phyloP scores from a whole-genome alignment of 768 basidiomycete genomes.

The Mycena galopus region DNA sequence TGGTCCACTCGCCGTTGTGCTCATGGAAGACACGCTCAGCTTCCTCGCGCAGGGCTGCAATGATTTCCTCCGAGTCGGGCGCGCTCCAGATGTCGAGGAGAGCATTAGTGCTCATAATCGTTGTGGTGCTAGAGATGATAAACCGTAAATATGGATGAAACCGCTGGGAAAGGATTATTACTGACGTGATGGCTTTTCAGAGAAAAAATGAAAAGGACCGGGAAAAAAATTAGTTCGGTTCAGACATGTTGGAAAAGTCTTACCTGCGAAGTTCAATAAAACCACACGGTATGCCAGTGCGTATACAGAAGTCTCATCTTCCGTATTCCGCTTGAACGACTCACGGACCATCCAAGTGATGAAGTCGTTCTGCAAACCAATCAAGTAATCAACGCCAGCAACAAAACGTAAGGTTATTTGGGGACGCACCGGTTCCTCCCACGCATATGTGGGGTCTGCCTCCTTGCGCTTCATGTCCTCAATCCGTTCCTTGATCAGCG shows the following conservation, averaged over 20 bases:
- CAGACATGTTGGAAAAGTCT: not conserved
- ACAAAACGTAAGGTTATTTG: not conserved
- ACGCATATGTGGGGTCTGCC: slow-evolving; percentile 28
- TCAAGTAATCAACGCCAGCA: not conserved
- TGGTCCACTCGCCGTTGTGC: slow-evolving; percentile 33
- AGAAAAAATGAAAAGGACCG: not conserved
- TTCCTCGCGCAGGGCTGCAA: slow-evolving; percentile 30
- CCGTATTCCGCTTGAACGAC: slow-evolving; percentile 32
- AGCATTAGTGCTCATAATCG: slow-evolving; percentile 26
- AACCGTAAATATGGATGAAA: not conserved
- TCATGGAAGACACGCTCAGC: slow-evolving; percentile 16
- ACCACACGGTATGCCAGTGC: slow-evolving; percentile 31
- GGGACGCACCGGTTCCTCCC: slow-evolving; percentile 28
- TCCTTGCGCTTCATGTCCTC: slow-evolving; percentile 29
- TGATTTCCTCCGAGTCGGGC: not conserved
- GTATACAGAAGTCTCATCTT: slow-evolving; percentile 30
- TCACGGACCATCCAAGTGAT: slow-evolving; percentile 39
- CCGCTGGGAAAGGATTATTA: not conserved
- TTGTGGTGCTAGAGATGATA: slow-evolving; percentile 16
- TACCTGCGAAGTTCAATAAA: slow-evolving; percentile 34
- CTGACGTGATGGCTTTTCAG: slow-evolving; percentile 7
- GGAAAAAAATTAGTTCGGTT: not conserved
- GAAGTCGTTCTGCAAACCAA: slow-evolving; percentile 28
- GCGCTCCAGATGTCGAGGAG: slow-evolving; percentile 31
- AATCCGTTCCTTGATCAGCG: slow-evolving; percentile 26